Evolutionary conservation across 495 filamentous ascomycete genomes (phyloP).

Genomic region (Amphirosellinia nigrospora): DNA sequence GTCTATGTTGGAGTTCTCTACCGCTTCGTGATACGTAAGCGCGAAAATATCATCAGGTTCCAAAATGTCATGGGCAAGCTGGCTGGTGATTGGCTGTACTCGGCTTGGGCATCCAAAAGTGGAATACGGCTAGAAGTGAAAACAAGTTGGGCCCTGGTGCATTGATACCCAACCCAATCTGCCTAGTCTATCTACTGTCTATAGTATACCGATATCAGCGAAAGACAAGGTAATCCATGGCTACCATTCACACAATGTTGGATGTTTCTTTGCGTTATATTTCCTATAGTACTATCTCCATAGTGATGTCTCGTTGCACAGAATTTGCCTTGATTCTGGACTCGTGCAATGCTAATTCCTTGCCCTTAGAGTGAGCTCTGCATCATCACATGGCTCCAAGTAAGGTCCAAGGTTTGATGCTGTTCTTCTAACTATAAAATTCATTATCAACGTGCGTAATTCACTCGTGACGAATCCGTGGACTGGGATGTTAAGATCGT

Average conservation of each 20-base stretch:
- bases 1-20: conserved; percentile 4
- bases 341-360: background rate
- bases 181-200: conserved; percentile 12
- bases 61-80: conserved; percentile 2
- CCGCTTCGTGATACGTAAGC: conserved; percentile 21
- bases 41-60: conserved; percentile 10
- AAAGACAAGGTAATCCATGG: conserved; percentile 28
- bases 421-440: background rate
- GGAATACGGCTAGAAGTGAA: conserved; percentile 24
- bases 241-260: background rate
- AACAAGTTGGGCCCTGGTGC: conserved; percentile 39
- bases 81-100: conserved; percentile 22
- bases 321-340: background rate
- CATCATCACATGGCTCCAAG: conserved; percentile 13
- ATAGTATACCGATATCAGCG: conserved; percentile 15
- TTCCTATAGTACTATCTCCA: conserved; percentile 15
- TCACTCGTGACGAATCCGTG: background rate
- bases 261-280: background rate
- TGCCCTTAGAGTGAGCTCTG: background rate
- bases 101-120: conserved; percentile 40
- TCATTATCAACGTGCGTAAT: background rate
- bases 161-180: conserved; percentile 44
- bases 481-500: background rate
- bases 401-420: conserved; percentile 1
- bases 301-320: conserved; percentile 1